A percentile compares a stretch with the other conserved stretches of the same genome.
phyloP scores from a whole-genome alignment of 495 filamentous ascomycete species.

The Penicillium cataractarum region DNA sequence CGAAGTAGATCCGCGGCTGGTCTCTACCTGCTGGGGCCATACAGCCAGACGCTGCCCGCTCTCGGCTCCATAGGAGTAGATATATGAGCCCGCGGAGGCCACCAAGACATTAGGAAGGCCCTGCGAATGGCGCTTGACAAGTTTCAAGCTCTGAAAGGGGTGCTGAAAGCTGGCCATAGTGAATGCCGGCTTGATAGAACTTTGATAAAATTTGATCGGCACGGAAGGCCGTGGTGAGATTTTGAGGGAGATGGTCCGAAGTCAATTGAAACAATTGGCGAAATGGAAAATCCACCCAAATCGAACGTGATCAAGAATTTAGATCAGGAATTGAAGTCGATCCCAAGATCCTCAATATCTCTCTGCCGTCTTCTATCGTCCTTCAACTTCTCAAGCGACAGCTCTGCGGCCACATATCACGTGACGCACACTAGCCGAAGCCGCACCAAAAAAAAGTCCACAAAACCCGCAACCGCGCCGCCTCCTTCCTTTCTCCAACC shows the following conservation, averaged over 20 bases:
- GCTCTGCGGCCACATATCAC: constrained; percentile 25
- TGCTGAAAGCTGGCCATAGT: constrained; percentile 44
- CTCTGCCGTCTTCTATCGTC: constrained; percentile 19
- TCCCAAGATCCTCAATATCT: constrained; percentile 6
- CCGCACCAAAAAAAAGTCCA: constrained; percentile 44
- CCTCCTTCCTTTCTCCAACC: constrained; percentile 31
- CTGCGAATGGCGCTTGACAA: constrained; percentile 39
- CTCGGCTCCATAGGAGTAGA: constrained; percentile 53
- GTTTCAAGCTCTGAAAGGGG: constrained; percentile 58
- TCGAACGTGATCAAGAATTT: background rate
- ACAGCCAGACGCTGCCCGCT: constrained; percentile 47
- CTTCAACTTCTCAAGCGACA: constrained; percentile 10
- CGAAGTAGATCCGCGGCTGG: constrained; percentile 22
- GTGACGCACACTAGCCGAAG: constrained; percentile 39
- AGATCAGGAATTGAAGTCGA: background rate
- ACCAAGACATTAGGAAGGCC: constrained; percentile 47
- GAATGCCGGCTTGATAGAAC: constrained; percentile 25
- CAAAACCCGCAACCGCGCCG: constrained; percentile 27
- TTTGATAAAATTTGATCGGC: constrained; percentile 20
- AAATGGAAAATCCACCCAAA: background rate
- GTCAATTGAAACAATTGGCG: background rate
- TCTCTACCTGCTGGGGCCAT: constrained; percentile 52
- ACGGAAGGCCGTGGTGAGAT: background rate
- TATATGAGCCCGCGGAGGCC: constrained; percentile 57
- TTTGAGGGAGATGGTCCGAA: background rate